Conservation (phyloP, 345 rosid genomes). For the Crucihimalaya himalaica region DNA sequence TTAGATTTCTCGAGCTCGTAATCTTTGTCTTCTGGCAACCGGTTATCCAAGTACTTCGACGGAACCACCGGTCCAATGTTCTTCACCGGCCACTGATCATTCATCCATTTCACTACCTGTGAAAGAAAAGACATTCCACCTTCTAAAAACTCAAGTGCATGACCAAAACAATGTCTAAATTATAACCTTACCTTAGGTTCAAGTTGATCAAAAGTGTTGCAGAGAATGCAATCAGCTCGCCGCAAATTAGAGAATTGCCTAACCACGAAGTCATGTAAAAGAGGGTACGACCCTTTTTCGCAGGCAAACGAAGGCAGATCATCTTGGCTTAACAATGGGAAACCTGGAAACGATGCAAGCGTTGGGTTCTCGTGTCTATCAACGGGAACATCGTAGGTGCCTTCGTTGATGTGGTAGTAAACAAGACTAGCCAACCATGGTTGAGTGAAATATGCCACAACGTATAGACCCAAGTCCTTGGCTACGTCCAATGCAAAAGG, state of each 20-base stretch:
- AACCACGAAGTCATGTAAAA: neutral
- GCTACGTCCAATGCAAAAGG: conserved; percentile 51
- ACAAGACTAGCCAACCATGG: conserved; percentile 44
- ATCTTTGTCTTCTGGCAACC: conserved; percentile 53
- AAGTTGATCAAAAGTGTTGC: conserved; percentile 51
- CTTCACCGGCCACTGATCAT: conserved; percentile 45
- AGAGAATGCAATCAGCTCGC: conserved; percentile 46
- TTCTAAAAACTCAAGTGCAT: neutral
- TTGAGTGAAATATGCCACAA: conserved; percentile 43
- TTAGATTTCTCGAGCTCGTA: conserved; percentile 53
- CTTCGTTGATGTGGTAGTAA: conserved; percentile 42
- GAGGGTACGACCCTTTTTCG: conserved; percentile 37
- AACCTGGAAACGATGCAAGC: conserved; percentile 35
- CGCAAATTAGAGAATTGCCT: conserved; percentile 44
- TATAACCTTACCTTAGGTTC: conserved; percentile 51
- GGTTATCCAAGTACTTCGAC: conserved; percentile 52
- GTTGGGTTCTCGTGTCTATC: conserved; percentile 24
- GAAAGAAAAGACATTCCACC: neutral
- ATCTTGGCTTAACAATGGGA: conserved; percentile 42
- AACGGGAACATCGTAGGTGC: conserved; percentile 40
- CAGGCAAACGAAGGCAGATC: conserved; percentile 49
- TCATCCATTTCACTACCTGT: conserved; percentile 52
- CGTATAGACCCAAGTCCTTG: conserved; percentile 31
- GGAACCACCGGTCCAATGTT: conserved; percentile 60
- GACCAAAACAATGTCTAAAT: neutral